Conservation (phyloP, 805 yeast species). For the Kodamaea sagamina region DNA sequence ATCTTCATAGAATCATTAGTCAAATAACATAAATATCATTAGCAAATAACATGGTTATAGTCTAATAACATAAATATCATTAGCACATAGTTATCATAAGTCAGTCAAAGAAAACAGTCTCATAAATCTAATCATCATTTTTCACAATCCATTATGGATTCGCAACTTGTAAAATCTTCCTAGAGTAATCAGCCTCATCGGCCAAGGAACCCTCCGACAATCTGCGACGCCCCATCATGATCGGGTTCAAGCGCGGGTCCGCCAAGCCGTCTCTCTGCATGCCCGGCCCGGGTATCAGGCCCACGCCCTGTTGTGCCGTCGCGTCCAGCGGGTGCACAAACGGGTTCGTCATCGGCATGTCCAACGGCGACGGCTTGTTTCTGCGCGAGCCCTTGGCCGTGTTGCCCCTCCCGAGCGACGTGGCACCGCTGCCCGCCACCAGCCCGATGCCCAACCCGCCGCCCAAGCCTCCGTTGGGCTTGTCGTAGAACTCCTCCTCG, state of each 20-base stretch:
- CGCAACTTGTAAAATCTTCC: conserved; percentile 82
- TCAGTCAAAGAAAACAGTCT: too few species aligned
- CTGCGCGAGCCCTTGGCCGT: conserved; percentile 26
- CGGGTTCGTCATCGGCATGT: conserved; percentile 54
- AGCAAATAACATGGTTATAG: too few species aligned
- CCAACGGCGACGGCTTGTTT: conserved; percentile 37
- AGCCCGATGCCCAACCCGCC: conserved; percentile 10
- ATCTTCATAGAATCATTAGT: too few species aligned
- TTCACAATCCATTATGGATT: conserved; percentile 52
- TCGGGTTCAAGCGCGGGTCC: conserved; percentile 72
- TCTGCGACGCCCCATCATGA: conserved; percentile 80
- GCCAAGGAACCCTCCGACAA: conserved; percentile 84
- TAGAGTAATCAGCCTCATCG: conserved; percentile 78
- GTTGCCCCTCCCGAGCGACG: conserved; percentile 45
- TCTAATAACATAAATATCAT: too few species aligned
- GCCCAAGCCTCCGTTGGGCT: conserved; percentile 14
- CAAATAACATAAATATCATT: too few species aligned
- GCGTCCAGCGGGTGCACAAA: conserved; percentile 62
- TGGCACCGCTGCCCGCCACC: conserved; percentile 5
- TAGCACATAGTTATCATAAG: too few species aligned
- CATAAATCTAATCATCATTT: too few species aligned
- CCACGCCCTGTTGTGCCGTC: conserved; percentile 20
- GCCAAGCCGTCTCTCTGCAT: conserved; percentile 19
- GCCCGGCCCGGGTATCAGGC: conserved; percentile 1
- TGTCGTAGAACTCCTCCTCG: conserved; percentile 37